Base-by-base conservation (phyloP, 129 eudicot genomes). In the Smallanthus sonchifolius region DNA sequence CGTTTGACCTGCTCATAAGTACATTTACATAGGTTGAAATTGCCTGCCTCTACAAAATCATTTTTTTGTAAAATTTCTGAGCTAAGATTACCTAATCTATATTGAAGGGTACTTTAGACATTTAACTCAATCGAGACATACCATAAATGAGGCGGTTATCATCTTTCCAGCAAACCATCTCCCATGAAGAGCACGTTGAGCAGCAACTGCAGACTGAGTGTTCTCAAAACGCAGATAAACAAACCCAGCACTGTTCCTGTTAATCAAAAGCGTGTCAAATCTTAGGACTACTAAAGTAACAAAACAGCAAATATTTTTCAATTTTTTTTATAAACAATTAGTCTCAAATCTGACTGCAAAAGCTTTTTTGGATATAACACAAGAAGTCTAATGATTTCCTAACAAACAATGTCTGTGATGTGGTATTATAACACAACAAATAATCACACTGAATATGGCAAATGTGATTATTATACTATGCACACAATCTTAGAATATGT, bases 141-240 rank as follows among this genome's bases (percentile, higher is more conserved):
- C 97, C 97, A 91, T 83, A 63, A 80, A 91, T 20, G 92, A 86
- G 37, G 97, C 96, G 17, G 92, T 86, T 72, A 91, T 91, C 97
- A 91, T 88, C 84, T 88, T 91, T 55, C 96, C 96, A 32, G 97
- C 97, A 86, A 91, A 91, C 97, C 97, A 91, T 80, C 97, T 75
- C 74, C 96, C 96, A 72, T 91, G 96, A 20, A 91, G 92, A 43
- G 87, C 92, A 24, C 82, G 88, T 77, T 91, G 97, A 51, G 96
- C 97, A 51, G 86, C 82, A 28, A 70, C 74, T 67, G 97, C 92
- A 62, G 92, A 73, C 79, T 79, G 81, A 19, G 86, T 80, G 63
- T 83, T 81, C 40, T 91, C 97, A 75, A 91, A 91, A 42, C 89
- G 85, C 80, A 91, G 56, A 82, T 91, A 91, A 9, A 91, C 97